A percentile compares a stretch with the other conserved stretches of the same genome.
Evolutionary conservation across 768 basidiomycete species (phyloP).

Genomic region (Mrakia blollopis): DNA sequence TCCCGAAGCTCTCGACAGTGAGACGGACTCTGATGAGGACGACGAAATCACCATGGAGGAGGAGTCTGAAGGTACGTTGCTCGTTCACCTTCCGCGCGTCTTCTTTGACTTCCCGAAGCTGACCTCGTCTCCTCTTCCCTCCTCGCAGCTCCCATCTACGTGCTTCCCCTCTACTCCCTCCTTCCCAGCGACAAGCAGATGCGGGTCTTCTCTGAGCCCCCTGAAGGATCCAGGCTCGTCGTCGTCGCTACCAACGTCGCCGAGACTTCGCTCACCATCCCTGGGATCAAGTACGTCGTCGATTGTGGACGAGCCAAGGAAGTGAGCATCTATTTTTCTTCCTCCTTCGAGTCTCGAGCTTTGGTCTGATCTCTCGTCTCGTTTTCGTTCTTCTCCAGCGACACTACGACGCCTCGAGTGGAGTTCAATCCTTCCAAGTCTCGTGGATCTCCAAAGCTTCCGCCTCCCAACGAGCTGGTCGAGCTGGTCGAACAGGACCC

Average conservation of each 20-base stretch:
- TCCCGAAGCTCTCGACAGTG: constrained; percentile 58
- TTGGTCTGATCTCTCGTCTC: not conserved
- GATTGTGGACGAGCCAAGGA: constrained; percentile 95
- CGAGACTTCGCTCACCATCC: constrained; percentile 94
- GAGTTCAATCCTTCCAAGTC: constrained; percentile 87
- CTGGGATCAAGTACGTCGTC: constrained; percentile 94
- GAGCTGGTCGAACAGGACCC: constrained; percentile 94
- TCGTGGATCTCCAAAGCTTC: constrained; percentile 94
- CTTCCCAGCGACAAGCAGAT: constrained; percentile 91
- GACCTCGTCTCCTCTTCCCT: constrained; percentile 3
- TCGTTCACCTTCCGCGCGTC: not conserved
- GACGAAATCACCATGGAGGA: constrained; percentile 55
- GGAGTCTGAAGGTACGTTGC: constrained; percentile 54
- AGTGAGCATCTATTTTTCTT: constrained; percentile 47
- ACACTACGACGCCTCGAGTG: constrained; percentile 69
- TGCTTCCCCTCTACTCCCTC: constrained; percentile 89
- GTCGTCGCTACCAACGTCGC: constrained; percentile 95
- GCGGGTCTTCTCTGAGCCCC: constrained; percentile 82
- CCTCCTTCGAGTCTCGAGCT: not conserved
- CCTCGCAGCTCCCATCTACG: constrained; percentile 75
- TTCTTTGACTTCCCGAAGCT: not conserved
- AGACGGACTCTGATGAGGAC: constrained; percentile 68
- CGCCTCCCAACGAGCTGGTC: constrained; percentile 86
- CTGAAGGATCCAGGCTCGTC: constrained; percentile 72
- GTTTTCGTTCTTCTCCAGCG: constrained; percentile 52